Base-by-base conservation (phyloP, 2,329 filamentous ascomycete species). In the Fusarium sp. region DNA sequence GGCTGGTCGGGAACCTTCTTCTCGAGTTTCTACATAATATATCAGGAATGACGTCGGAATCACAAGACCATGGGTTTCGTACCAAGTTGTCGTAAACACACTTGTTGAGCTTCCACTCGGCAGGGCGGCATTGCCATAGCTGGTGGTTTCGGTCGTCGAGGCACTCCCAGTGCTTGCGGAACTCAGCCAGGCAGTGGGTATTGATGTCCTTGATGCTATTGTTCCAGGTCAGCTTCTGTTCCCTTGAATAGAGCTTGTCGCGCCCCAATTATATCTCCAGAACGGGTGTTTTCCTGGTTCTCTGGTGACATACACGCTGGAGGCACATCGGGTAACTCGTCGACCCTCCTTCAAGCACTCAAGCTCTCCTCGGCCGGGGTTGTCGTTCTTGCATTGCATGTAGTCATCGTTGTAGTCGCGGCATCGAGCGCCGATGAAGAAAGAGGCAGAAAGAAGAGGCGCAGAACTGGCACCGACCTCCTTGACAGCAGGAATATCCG, bases 321-420 rank as follows among this genome's bases (percentile, higher is more conserved):
- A 91, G 63, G 96, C 96, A 85, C 96, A 99, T 84, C 96, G 89
- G 75, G 96, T 99, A 67, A 99, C 96, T 82, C 96, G 93, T 81
- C 96, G 89, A 60, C 96, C 96, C 85, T 99, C 96, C 86, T 93
- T 95, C 88, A 99, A 84, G 84, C 96, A 99, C 74, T 97, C 93
- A 70, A 97, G 82, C 86, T 99, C 96, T 80, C 94, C 96, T 82
- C 89, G 90, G 76, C 96, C 96, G 69, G 93, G 91, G 77, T 93
- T 90, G 84, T 98, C 94, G 74, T 89, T 93, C 91, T 99, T 99
- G 91, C 96, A 99, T 85, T 97, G 93, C 95, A 99, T 99, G 84
- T 92, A 99, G 84, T 99, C 96, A 86, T 99, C 96, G 83, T 98
- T 98, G 87, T 94, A 99, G 67, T 92, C 86, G 80, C 89, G 91